Base-by-base conservation (phyloP, 139 green algal genomes). In the Prasinococcaceae sp. region DNA sequence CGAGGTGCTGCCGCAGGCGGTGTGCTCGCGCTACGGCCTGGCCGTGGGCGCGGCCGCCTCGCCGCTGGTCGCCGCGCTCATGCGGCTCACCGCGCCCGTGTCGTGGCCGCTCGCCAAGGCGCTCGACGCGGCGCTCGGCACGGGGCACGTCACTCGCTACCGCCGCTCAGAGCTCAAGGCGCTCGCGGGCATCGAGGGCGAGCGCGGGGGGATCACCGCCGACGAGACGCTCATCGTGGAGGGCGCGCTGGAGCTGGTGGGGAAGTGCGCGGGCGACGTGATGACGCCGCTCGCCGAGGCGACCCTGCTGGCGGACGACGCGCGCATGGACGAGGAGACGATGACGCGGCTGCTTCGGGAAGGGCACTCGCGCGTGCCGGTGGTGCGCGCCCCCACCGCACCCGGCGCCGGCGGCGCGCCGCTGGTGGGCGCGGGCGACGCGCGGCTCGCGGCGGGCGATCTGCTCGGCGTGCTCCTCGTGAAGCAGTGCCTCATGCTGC, bases 191-290 rank as follows among this genome's bases (percentile, higher is more conserved):
- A 56, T 72, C 37, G 47, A 58, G 37, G 58, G 61, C 1, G 19
- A 65, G 38, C 52, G 63, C 12, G 62, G 63, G 8, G 63, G 64
- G 36, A 20, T 72, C n/a, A 60, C 47, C 10, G 19, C 35, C 6
- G 51, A 72, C 27, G 63, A 72, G 50, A 42, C 60, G 0, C 67
- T 48, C 8, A 72, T 72, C 60, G 73, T 72, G n/a, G 42, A 9
- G 9, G 63, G 63, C n/a, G 63, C 63, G 14, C 45, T 72, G 23
- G 60, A 71, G 10, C 45, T 72, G 3, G 16, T 25, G 17, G 52
- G 51, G 2, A 72, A 72, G 58, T n/a, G n/a, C n/a, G n/a, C n/a
- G n/a, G n/a, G n/a, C n/a, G n/a, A n/a, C n/a, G n/a, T n/a, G n/a
- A n/a, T n/a, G n/a, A n/a, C n/a, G n/a, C n/a, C n/a, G n/a, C n/a